Evolutionary conservation across 73 alveolate genomes (phyloP).

Genomic region (Paraurostyla sp.): DNA sequence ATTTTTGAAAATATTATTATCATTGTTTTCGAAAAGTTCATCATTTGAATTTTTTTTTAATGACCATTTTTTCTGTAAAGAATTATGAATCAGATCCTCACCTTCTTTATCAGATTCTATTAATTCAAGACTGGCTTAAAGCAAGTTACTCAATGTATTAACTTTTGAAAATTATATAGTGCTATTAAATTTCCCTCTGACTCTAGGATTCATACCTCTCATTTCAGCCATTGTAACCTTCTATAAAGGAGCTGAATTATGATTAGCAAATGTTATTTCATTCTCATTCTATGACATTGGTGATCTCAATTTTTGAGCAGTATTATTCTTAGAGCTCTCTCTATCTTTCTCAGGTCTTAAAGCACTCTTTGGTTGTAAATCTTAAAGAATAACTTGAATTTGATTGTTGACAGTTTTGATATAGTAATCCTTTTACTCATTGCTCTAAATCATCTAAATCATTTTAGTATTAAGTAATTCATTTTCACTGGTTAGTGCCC

Average conservation of each 20-base stretch:
- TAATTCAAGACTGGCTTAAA: neutral
- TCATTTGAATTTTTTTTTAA: neutral
- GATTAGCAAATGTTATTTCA: neutral
- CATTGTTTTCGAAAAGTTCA: slow-evolving; percentile 3
- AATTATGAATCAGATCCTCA: slow-evolving; percentile 4
- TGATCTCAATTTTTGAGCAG: no score
- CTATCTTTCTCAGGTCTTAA: neutral
- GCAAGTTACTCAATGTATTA: neutral
- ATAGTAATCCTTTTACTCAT: neutral
- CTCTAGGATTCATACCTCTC: no score
- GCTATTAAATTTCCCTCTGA: neutral
- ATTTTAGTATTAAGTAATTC: neutral
- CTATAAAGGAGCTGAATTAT: no score
- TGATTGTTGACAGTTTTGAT: neutral
- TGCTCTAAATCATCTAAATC: neutral
- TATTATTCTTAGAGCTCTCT: neutral
- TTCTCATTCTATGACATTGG: neutral
- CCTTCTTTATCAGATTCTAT: slow-evolving; percentile 51
- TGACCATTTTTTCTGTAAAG: neutral
- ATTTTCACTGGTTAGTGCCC: slow-evolving; percentile 10
- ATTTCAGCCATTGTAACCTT: no score
- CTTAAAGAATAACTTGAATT: slow-evolving; percentile 1
- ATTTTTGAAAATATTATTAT: no score
- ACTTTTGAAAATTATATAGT: neutral
- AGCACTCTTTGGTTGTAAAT: neutral